These are phyloP conservation scores for Blastocladiella britannica DNA, from an alignment of 192 early-diverging fungal species.

Conservation along the genomic window DNA sequence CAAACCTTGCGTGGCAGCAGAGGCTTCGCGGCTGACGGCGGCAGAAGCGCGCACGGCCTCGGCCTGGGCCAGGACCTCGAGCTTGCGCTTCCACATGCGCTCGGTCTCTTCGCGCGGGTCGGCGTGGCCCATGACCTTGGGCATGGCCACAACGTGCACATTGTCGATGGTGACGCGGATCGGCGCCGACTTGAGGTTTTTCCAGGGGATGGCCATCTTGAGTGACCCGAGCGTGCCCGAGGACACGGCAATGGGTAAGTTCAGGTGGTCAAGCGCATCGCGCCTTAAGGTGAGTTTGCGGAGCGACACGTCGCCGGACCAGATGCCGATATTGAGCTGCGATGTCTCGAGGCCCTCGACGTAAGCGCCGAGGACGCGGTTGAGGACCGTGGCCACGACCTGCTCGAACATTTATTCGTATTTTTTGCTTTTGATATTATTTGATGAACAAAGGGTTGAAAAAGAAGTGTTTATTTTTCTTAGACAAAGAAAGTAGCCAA, in stretches of 20 bases:
- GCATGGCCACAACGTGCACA: constrained; percentile 69
- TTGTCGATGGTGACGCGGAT: constrained; percentile 74
- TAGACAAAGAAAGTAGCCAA: too few species aligned
- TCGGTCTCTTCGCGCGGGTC: constrained; percentile 61
- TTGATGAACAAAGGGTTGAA: too few species aligned
- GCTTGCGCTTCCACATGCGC: constrained; percentile 55
- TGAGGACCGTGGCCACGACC: constrained; percentile 51
- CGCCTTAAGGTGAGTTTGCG: constrained; percentile 69
- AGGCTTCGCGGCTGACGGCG: too few species aligned
- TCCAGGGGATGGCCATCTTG: constrained; percentile 88
- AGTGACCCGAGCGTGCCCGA: constrained; percentile 73
- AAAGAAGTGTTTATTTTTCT: too few species aligned
- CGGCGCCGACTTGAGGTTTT: constrained; percentile 82
- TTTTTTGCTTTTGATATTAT: too few species aligned
- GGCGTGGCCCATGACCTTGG: constrained; percentile 50
- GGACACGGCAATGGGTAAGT: constrained; percentile 78
- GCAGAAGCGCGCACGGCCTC: constrained; percentile 33
- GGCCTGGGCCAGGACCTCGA: constrained; percentile 55
- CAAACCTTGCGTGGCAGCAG: too few species aligned
- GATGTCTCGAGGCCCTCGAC: constrained; percentile 81
- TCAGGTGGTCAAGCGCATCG: constrained; percentile 83
- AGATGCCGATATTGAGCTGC: constrained; percentile 87
- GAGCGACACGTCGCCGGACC: constrained; percentile 90
- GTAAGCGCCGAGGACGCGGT: constrained; percentile 81
- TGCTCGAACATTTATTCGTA: constrained; percentile 62